A percentile compares a stretch with the other conserved stretches of the same genome.
phyloP scores from a whole-genome alignment of 2,329 filamentous ascomycete genomes.

The Cryphonectria japonica region DNA sequence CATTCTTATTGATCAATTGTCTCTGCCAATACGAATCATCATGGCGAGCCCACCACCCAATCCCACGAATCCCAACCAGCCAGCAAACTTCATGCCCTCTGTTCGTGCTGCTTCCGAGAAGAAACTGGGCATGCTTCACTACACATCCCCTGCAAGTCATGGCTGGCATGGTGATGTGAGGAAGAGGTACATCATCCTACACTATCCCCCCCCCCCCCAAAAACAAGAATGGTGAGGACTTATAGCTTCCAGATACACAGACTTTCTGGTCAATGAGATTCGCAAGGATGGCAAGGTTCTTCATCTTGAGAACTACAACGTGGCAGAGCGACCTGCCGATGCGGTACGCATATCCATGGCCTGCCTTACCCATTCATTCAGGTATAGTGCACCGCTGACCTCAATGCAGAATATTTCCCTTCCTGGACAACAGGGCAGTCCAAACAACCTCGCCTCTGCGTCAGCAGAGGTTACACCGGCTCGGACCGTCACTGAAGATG shows the following conservation, averaged over 20 bases:
- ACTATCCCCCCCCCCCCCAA: constrained; percentile 30
- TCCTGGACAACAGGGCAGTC: constrained; percentile 18
- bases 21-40: background rate
- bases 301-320: constrained; percentile 58
- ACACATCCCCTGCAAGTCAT: constrained; percentile 44
- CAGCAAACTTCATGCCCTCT: constrained; percentile 24
- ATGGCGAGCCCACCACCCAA: constrained; percentile 18
- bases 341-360: constrained; percentile 15
- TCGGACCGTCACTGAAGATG: constrained; percentile 36
- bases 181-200: constrained; percentile 43
- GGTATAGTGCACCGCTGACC: background rate
- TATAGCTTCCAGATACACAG: constrained; percentile 67
- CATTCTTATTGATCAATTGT: background rate
- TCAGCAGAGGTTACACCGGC: constrained; percentile 10
- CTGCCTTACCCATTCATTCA: background rate
- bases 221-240: constrained; percentile 19
- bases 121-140: constrained; percentile 47
- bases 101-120: constrained; percentile 40
- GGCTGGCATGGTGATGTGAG: constrained; percentile 49
- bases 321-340: constrained; percentile 20
- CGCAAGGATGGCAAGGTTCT: constrained; percentile 73
- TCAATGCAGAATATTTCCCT: constrained; percentile 11
- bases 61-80: constrained; percentile 19
- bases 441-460: constrained; percentile 34
- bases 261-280: constrained; percentile 93